Evolutionary conservation across 1,139 yeast genomes (phyloP).

Genomic region (Geotrichum bryndzae): DNA sequence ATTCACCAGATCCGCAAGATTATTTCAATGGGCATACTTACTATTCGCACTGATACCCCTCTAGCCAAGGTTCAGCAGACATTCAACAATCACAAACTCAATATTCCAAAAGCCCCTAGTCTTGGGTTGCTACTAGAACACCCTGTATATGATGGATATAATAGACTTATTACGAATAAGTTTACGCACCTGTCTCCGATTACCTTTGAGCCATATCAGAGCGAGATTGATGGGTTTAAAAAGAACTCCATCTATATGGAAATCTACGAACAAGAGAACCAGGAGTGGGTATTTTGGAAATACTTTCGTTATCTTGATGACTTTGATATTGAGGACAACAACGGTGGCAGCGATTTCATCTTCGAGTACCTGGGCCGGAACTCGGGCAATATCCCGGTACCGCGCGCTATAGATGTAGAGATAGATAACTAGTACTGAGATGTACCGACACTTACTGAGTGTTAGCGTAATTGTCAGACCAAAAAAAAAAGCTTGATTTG

Average conservation of each 20-base stretch:
- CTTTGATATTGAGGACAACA: constrained; percentile 31
- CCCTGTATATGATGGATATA: constrained; percentile 86
- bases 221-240: constrained; percentile 78
- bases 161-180: constrained; percentile 52
- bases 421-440: background rate
- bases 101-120: constrained; percentile 97
- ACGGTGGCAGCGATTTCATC: background rate
- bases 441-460: background rate
- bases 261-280: constrained; percentile 80
- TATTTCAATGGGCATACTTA: constrained; percentile 90
- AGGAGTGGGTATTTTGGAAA: constrained; percentile 80
- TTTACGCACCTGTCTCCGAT: constrained; percentile 69
- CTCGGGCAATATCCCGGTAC: background rate
- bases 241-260: constrained; percentile 83
- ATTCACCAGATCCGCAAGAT: constrained; percentile 95
- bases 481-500: background rate
- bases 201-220: constrained; percentile 56
- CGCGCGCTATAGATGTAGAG: background rate
- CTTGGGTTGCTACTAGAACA: constrained; percentile 81
- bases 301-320: constrained; percentile 84
- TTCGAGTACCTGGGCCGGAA: background rate
- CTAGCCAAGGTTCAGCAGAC: constrained; percentile 67
- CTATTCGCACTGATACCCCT: constrained; percentile 82
- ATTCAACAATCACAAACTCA: constrained; percentile 64
- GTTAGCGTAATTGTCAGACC: background rate